phyloP scores from a whole-genome alignment of 148 eudicot species.

The Spergularia marina region DNA sequence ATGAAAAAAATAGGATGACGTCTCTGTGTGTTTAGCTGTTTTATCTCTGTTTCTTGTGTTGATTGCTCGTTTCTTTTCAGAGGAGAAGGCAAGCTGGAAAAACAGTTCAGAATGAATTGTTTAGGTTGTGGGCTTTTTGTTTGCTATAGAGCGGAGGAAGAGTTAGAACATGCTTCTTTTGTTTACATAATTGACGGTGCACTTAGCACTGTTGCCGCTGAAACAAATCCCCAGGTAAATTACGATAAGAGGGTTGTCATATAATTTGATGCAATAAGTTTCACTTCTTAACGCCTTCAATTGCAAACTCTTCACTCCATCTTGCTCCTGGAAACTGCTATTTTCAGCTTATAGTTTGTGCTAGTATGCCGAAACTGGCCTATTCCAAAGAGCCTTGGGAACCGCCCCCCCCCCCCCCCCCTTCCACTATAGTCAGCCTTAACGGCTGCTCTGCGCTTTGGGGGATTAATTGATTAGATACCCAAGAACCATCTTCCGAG shows the following conservation, averaged over 20 bases:
- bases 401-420: too few relatives aligned
- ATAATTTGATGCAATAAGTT: background rate
- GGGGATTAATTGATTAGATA: too few relatives aligned
- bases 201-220: conserved; percentile 93
- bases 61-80: conserved; percentile 35
- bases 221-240: conserved; percentile 89
- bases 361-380: background rate
- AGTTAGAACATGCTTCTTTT: conserved; percentile 66
- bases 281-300: background rate
- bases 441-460: too few relatives aligned
- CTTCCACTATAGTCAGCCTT: too few relatives aligned
- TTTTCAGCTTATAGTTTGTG: background rate
- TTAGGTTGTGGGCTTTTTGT: conserved; percentile 90
- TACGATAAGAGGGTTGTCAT: background rate
- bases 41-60: background rate
- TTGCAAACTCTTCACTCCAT: background rate
- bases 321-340: background rate
- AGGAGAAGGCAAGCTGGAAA: conserved; percentile 94
- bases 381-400: too few relatives aligned
- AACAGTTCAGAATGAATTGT: conserved; percentile 89
- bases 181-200: conserved; percentile 87
- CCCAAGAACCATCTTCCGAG: background rate
- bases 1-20: background rate
- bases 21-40: too few relatives aligned
- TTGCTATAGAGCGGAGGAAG: conserved; percentile 94